These are phyloP conservation scores for Trichoderma brevicompactum DNA, from an alignment of 2,329 filamentous ascomycete species.

Conservation along the genomic window DNA sequence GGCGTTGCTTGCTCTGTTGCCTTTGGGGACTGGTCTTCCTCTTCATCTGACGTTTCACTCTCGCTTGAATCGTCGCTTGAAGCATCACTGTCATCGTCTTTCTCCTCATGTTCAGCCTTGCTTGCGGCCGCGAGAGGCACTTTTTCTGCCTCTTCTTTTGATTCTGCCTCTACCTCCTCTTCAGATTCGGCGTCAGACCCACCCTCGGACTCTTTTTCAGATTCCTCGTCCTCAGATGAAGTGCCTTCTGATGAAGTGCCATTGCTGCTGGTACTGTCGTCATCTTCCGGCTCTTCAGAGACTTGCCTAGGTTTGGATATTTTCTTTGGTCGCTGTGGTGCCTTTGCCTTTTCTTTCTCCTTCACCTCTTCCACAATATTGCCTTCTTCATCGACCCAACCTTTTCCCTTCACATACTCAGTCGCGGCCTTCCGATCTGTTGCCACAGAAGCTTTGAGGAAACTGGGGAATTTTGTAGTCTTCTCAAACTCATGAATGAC, in stretches of 20 bases:
- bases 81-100: constrained; percentile 3
- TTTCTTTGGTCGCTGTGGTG: constrained; percentile 33
- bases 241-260: constrained; percentile 43
- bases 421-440: constrained; percentile 46
- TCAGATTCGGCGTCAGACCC: constrained; percentile 30
- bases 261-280: constrained; percentile 48
- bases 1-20: constrained; percentile 34
- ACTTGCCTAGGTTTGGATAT: constrained; percentile 32
- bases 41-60: constrained; percentile 30
- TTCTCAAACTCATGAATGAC: constrained; percentile 90
- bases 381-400: constrained; percentile 84
- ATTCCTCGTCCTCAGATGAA: constrained; percentile 39
- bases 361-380: constrained; percentile 69
- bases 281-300: constrained; percentile 37
- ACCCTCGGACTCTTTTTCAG: constrained; percentile 32
- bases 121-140: neutral
- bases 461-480: constrained; percentile 79
- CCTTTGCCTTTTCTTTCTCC: constrained; percentile 36
- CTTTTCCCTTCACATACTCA: constrained; percentile 80
- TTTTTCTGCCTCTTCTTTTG: constrained; percentile 35
- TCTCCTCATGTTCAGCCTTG: constrained; percentile 23
- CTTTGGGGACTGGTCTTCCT: constrained; percentile 20
- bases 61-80: constrained; percentile 25
- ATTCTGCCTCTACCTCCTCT: neutral
- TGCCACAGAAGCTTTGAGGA: constrained; percentile 63